Percentiles rank a stretch among this genome's conserved stretches.
phyloP scores from a whole-genome alignment of 805 yeast species.

The Schizosaccharomyces osmophilus region DNA sequence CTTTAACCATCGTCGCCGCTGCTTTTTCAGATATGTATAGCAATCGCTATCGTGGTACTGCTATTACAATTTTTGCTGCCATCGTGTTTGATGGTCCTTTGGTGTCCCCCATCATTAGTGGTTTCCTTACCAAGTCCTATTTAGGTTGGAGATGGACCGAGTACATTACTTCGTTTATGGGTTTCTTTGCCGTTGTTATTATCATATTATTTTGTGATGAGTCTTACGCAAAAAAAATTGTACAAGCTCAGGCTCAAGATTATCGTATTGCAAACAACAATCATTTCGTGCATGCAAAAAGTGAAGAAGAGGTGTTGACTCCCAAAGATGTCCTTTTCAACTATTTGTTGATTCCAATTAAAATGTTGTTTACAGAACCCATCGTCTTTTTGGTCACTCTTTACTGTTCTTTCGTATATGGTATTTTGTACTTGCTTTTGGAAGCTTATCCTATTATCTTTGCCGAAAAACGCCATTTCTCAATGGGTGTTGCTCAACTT shows the following conservation, averaged over 20 bases:
- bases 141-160: conserved; percentile 72
- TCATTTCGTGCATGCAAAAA: conserved; percentile 65
- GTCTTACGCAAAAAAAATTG: conserved; percentile 46
- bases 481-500: conserved; percentile 37
- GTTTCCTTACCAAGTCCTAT: conserved; percentile 32
- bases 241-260: conserved; percentile 35
- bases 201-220: conserved; percentile 30
- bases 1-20: conserved; percentile 69
- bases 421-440: conserved; percentile 47
- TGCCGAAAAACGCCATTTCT: conserved; percentile 32
- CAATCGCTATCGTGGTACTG: conserved; percentile 44
- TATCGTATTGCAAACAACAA: conserved; percentile 47
- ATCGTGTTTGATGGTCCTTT: conserved; percentile 62
- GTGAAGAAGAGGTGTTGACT: conserved; percentile 35
- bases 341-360: conserved; percentile 42
- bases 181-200: conserved; percentile 19
- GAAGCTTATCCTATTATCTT: conserved; percentile 60
- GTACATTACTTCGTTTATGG: conserved; percentile 44
- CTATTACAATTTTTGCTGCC: conserved; percentile 45
- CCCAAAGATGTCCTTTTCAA: conserved; percentile 35
- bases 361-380: conserved; percentile 46
- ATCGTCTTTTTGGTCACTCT: conserved; percentile 41
- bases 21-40: conserved; percentile 61
- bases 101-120: conserved; percentile 58
- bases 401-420: conserved; percentile 59